Evolutionary conservation across 2,329 filamentous ascomycete genomes (phyloP).

Genomic region (Alternaria consortialis): DNA sequence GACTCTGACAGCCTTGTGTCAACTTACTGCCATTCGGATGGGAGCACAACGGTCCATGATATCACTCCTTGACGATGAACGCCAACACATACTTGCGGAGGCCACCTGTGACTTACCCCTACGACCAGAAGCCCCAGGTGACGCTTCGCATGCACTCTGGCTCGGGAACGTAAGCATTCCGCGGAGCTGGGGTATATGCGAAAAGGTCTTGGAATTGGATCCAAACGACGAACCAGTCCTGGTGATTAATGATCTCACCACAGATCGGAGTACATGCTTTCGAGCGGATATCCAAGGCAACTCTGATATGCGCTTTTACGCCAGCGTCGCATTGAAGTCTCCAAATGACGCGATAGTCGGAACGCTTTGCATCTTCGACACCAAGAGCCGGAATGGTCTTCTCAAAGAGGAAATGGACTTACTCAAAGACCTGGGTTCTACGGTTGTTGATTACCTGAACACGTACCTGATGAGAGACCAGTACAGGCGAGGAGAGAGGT

Average conservation of each 20-base stretch:
- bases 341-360: conserved; percentile 38
- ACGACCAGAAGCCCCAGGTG: conserved; percentile 13
- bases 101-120: conserved; percentile 45
- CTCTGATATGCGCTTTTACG: conserved; percentile 32
- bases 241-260: conserved; percentile 21
- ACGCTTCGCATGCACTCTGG: conserved; percentile 30
- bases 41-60: conserved; percentile 46
- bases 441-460: conserved; percentile 38
- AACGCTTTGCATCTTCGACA: conserved; percentile 36
- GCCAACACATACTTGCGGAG: conserved; percentile 52
- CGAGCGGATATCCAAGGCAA: conserved; percentile 5
- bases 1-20: conserved; percentile 46
- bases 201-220: conserved; percentile 25
- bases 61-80: conserved; percentile 47
- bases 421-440: conserved; percentile 37
- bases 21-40: conserved; percentile 48
- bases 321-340: conserved; percentile 38
- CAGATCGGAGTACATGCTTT: not conserved
- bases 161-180: conserved; percentile 44
- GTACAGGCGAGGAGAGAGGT: conserved; percentile 37
- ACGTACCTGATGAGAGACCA: conserved; percentile 39
- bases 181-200: conserved; percentile 37
- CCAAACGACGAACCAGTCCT: conserved; percentile 10
- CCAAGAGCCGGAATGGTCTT: conserved; percentile 26
- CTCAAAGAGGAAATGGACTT: conserved; percentile 19